Evolutionary conservation across 2,329 filamentous ascomycete genomes (phyloP).

Genomic region (Magnaporthiopsis incrustans): DNA sequence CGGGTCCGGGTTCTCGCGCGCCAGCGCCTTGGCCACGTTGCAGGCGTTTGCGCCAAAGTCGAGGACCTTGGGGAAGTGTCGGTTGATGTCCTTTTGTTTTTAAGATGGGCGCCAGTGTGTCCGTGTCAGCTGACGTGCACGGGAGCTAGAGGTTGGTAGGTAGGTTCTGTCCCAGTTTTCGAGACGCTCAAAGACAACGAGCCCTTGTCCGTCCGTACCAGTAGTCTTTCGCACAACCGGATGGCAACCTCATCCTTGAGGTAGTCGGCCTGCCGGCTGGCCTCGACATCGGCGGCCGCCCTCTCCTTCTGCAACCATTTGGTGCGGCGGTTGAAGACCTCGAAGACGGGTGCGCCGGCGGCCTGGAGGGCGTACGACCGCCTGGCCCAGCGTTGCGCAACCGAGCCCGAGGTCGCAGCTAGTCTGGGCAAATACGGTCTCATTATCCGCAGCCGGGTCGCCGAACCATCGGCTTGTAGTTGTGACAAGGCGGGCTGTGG

Average conservation of each 20-base stretch:
- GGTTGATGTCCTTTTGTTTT: conserved; percentile 82
- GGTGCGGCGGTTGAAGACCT: conserved; percentile 82
- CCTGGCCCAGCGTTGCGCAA: conserved; percentile 33
- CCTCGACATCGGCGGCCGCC: conserved; percentile 60
- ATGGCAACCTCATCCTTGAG: conserved; percentile 85
- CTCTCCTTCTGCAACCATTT: conserved; percentile 93
- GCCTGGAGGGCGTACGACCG: conserved; percentile 71
- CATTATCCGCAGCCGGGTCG: conserved; percentile 11
- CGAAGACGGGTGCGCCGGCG: conserved; percentile 66
- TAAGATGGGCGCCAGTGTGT: background rate
- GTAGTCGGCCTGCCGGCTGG: conserved; percentile 80
- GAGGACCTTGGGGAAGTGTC: conserved; percentile 73
- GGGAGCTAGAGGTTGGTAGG: too few species aligned
- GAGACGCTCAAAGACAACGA: background rate
- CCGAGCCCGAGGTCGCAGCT: conserved; percentile 20
- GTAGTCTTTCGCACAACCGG: conserved; percentile 74
- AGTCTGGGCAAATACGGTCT: conserved; percentile 9
- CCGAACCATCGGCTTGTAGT: conserved; percentile 3
- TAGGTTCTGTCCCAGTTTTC: too few species aligned
- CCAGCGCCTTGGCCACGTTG: conserved; percentile 80
- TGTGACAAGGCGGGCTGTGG: background rate
- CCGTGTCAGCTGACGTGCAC: conserved; percentile 1
- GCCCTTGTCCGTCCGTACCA: conserved; percentile 40
- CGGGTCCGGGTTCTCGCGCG: conserved; percentile 58
- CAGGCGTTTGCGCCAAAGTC: conserved; percentile 94